These are phyloP conservation scores for Acorus calamus DNA, from an alignment of 106 monocot genomes.

Conservation along the genomic window DNA sequence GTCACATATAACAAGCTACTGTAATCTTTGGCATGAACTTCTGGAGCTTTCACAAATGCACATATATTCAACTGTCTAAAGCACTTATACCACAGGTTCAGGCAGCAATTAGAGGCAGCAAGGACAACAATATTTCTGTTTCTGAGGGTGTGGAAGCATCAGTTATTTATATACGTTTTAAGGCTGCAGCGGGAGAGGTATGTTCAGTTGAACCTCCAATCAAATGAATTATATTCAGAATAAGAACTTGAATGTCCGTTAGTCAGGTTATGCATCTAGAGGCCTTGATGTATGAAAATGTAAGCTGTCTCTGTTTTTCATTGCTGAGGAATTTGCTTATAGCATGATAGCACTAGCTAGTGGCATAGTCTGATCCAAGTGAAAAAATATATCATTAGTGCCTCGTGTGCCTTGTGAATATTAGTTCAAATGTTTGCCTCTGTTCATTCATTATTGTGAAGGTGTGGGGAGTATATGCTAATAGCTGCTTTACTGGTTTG, in stretches of 20 bases:
- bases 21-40: too few species aligned
- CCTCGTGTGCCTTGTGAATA: too few species aligned
- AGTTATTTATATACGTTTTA: constrained; percentile 93
- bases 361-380: not conserved
- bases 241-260: too few species aligned
- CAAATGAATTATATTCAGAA: too few species aligned
- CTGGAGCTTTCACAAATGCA: too few species aligned
- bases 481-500: constrained; percentile 6
- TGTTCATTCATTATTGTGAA: not conserved
- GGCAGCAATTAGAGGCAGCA: constrained; percentile 54
- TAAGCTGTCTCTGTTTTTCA: too few species aligned
- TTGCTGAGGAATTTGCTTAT: too few species aligned
- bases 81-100: constrained; percentile 39
- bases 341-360: not conserved
- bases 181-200: constrained; percentile 97
- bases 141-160: constrained; percentile 91
- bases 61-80: too few species aligned
- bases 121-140: constrained; percentile 41
- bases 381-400: too few species aligned
- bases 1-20: too few species aligned
- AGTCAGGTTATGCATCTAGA: too few species aligned
- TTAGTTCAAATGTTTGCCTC: not conserved
- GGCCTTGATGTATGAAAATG: too few species aligned
- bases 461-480: not conserved
- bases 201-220: not conserved